Conservation (phyloP, 495 filamentous ascomycete species). For the Lasiosphaeria hispida region DNA sequence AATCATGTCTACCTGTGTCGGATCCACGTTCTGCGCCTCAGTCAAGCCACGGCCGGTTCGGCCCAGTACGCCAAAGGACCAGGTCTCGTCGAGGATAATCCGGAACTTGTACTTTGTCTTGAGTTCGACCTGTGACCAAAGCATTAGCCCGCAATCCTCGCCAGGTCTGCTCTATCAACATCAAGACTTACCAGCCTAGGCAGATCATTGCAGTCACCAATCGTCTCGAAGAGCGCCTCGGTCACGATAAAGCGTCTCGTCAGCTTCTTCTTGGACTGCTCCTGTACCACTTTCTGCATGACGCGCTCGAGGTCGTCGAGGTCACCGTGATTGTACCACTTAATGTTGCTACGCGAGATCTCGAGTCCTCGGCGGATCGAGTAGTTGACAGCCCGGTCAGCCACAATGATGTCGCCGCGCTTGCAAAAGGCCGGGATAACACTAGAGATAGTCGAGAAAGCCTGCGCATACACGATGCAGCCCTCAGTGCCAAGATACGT, state of each 20-base stretch:
- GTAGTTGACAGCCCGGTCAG: constrained; percentile 92
- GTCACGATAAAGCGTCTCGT: constrained; percentile 95
- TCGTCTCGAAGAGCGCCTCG: constrained; percentile 88
- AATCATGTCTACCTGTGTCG: constrained; percentile 89
- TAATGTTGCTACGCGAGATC: constrained; percentile 82
- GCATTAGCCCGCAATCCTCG: constrained; percentile 37
- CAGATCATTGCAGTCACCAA: constrained; percentile 81
- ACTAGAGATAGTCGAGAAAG: constrained; percentile 89
- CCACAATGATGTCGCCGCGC: constrained; percentile 95
- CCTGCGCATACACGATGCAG: constrained; percentile 92
- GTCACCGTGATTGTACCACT: constrained; percentile 96
- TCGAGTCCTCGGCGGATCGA: constrained; percentile 92
- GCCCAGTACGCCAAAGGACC: constrained; percentile 92
- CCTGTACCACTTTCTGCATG: constrained; percentile 78
- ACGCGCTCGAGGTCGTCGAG: constrained; percentile 89
- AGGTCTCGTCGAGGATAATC: constrained; percentile 93
- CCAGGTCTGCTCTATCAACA: neutral
- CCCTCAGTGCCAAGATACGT: constrained; percentile 78
- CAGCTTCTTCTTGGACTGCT: constrained; percentile 82
- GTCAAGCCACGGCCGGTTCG: constrained; percentile 87
- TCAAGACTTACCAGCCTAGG: constrained; percentile 69
- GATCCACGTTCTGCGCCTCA: constrained; percentile 93
- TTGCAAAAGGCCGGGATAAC: constrained; percentile 97
- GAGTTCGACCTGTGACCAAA: constrained; percentile 59
- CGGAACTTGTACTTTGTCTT: constrained; percentile 96